phyloP scores from a whole-genome alignment of 495 filamentous ascomycete genomes.

The Penicillium argentinense region DNA sequence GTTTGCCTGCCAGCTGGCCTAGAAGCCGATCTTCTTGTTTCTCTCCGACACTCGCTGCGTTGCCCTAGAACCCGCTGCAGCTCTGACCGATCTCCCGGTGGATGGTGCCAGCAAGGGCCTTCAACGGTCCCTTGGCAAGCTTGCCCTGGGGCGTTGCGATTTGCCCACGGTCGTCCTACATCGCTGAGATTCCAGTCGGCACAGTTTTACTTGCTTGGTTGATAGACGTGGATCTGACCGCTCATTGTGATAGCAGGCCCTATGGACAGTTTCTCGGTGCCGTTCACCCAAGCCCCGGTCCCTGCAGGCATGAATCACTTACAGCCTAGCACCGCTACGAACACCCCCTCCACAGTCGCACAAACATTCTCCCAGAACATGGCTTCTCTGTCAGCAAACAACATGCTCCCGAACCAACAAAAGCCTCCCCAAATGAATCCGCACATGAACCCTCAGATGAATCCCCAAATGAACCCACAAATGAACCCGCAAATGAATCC shows the following conservation, averaged over 20 bases:
- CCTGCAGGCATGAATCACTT: slow-evolving; percentile 38
- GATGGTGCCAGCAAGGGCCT: not conserved
- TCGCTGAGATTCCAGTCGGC: no score
- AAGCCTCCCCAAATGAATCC: slow-evolving; percentile 30
- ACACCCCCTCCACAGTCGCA: slow-evolving; percentile 33
- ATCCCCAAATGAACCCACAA: slow-evolving; percentile 23
- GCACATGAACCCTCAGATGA: slow-evolving; percentile 10
- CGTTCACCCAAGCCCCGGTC: slow-evolving; percentile 39
- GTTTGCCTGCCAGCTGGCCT: not conserved
- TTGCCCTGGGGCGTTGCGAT: not conserved
- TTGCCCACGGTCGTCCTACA: slow-evolving; percentile 3
- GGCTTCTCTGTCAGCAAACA: slow-evolving; percentile 38
- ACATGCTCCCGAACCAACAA: slow-evolving; percentile 36
- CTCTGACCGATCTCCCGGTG: slow-evolving; percentile 4
- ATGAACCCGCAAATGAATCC: slow-evolving; percentile 29
- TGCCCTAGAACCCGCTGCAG: slow-evolving; percentile 2
- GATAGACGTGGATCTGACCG: slow-evolving; percentile 13
- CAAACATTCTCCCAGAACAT: slow-evolving; percentile 42
- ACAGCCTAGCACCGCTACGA: slow-evolving; percentile 31
- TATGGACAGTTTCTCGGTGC: slow-evolving; percentile 43
- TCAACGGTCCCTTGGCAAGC: slow-evolving; percentile 8
- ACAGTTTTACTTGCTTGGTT: no score
- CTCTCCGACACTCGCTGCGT: not conserved
- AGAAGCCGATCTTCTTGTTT: not conserved
- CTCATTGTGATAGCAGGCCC: slow-evolving; percentile 27